Conservation (phyloP, 805 yeast genomes). For the Cyberlindnera nakhonratchasimensis region DNA sequence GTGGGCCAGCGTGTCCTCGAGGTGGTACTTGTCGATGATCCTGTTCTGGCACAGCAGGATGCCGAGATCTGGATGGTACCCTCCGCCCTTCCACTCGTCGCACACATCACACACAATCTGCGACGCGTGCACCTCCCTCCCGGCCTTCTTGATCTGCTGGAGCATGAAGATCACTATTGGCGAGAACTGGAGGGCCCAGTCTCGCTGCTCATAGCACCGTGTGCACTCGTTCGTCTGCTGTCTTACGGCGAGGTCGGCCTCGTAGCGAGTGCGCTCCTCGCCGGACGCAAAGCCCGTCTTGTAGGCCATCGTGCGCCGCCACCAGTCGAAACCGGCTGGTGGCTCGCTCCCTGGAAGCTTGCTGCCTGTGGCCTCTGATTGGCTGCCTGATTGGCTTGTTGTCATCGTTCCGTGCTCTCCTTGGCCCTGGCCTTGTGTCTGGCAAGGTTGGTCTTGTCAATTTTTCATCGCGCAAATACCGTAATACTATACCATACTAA, state of each 20-base stretch:
- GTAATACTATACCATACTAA: background rate
- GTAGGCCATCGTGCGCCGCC: conserved; percentile 71
- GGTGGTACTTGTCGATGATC: conserved; percentile 60
- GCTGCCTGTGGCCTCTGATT: background rate
- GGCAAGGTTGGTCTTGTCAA: no score
- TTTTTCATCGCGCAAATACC: background rate
- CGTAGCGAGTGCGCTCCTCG: conserved; percentile 52
- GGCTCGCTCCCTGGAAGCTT: no score
- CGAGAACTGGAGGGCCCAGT: conserved; percentile 75
- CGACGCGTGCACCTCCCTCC: conserved; percentile 44
- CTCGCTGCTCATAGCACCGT: conserved; percentile 68
- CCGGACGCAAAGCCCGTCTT: conserved; percentile 63
- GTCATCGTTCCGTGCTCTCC: background rate
- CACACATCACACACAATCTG: conserved; percentile 80
- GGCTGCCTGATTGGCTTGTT: background rate
- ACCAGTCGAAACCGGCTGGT: conserved; percentile 64
- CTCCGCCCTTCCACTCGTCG: conserved; percentile 82
- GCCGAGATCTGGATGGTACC: conserved; percentile 88
- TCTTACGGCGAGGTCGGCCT: conserved; percentile 46
- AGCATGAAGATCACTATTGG: conserved; percentile 87
- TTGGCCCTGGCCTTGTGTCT: background rate
- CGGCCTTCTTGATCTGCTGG: conserved; percentile 66
- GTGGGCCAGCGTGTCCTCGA: conserved; percentile 90
- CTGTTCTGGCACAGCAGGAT: conserved; percentile 84
- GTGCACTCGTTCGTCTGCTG: conserved; percentile 53